Evolutionary conservation across 2,329 filamentous ascomycete species (phyloP).

Genomic region (Ambrosiella beaveri): DNA sequence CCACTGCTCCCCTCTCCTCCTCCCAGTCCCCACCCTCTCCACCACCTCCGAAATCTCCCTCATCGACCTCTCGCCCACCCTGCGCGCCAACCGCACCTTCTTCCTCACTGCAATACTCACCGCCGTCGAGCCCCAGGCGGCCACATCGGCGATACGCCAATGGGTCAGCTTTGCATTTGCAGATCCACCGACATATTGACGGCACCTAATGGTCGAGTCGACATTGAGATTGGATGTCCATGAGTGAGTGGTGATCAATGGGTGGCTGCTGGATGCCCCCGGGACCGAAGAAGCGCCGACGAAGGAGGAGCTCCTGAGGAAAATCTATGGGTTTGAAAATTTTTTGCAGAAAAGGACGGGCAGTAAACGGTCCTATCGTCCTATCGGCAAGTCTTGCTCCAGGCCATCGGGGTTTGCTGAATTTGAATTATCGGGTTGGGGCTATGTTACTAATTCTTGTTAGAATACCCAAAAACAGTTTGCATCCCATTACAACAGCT

Average conservation of each 20-base stretch:
- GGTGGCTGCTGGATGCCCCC: slow-evolving; percentile 5
- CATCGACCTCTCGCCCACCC: not conserved
- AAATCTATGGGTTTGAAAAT: slow-evolving; percentile 4
- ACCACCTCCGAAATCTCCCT: not conserved
- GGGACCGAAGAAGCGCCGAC: not conserved
- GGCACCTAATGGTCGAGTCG: slow-evolving; percentile 9
- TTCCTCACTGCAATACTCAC: slow-evolving; percentile 71
- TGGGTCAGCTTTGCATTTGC: slow-evolving; percentile 11
- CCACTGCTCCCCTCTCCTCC: not conserved
- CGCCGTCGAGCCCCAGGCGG: slow-evolving; percentile 50
- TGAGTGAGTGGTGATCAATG: slow-evolving; percentile 2
- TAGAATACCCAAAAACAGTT: too few relatives aligned
- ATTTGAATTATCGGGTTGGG: too few relatives aligned
- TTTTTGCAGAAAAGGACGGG: not conserved
- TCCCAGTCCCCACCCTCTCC: not conserved
- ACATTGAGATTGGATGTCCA: slow-evolving; percentile 3
- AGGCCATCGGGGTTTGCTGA: not conserved
- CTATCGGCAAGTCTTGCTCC: not conserved
- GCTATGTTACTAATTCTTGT: too few relatives aligned
- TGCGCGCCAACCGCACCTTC: slow-evolving; percentile 5
- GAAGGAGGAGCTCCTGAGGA: not conserved
- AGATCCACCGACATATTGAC: slow-evolving; percentile 3
- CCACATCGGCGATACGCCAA: slow-evolving; percentile 6
- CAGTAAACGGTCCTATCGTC: not conserved
- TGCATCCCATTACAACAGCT: too few relatives aligned